Conservation (phyloP, 257 asterid species). For the Przewalskia tangutica region DNA sequence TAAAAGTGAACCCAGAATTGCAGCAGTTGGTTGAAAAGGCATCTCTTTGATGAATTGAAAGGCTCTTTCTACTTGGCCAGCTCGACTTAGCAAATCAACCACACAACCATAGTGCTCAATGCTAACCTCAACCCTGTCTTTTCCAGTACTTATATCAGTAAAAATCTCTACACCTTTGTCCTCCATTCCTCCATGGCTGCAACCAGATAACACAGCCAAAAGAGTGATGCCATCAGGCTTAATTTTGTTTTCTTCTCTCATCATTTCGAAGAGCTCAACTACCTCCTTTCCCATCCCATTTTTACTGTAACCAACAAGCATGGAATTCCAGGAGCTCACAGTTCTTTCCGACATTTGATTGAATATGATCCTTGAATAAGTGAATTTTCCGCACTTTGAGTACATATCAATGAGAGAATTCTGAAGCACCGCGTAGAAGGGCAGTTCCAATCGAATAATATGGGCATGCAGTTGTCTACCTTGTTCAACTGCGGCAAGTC, state of each 20-base stretch:
- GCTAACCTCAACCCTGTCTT: slow-evolving; percentile 27
- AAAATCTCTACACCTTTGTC: slow-evolving; percentile 49
- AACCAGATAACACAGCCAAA: slow-evolving; percentile 63
- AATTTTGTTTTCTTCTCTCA: slow-evolving; percentile 39
- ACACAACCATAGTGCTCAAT: slow-evolving; percentile 89
- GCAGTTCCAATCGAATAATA: slow-evolving; percentile 46
- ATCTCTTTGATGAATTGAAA: slow-evolving; percentile 49
- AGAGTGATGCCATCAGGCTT: slow-evolving; percentile 52
- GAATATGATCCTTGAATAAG: slow-evolving; percentile 61
- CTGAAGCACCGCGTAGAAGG: slow-evolving; percentile 38
- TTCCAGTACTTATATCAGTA: slow-evolving; percentile 24
- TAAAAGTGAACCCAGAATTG: slow-evolving; percentile 80
- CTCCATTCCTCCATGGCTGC: slow-evolving; percentile 87
- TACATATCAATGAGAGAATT: slow-evolving; percentile 87
- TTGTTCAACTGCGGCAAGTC: slow-evolving; percentile 71
- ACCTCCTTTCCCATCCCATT: slow-evolving; percentile 58
- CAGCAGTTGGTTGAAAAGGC: slow-evolving; percentile 77
- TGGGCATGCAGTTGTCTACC: slow-evolving; percentile 77
- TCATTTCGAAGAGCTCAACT: slow-evolving; percentile 45
- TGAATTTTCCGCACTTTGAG: slow-evolving; percentile 75
- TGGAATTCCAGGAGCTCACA: slow-evolving; percentile 71
- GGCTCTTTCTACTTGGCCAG: slow-evolving; percentile 67
- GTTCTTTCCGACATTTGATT: slow-evolving; percentile 51
- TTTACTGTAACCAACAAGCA: slow-evolving; percentile 69
- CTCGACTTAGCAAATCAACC: slow-evolving; percentile 78